Evolutionary conservation across 2,329 filamentous ascomycete species (phyloP), one percentile per base, ranked within the genome.

Genomic region (Lasiodiplodia citricola): DNA sequence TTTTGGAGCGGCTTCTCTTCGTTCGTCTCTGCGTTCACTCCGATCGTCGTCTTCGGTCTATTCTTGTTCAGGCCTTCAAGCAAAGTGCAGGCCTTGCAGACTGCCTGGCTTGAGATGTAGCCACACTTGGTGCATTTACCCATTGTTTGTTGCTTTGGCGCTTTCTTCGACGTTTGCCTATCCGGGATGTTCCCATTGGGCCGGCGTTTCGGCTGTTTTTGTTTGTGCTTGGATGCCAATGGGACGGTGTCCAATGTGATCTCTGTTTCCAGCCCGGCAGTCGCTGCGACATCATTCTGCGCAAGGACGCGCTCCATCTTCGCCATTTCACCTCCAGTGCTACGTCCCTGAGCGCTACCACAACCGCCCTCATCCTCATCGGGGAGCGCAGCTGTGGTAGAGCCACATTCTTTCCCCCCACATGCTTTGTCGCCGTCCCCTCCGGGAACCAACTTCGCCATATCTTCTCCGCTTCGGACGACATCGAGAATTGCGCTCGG

Each of bases 401-500:
- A 77, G n/a, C 73, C 70, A 64, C 78, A 77, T 38, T 73, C 73
- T 18, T 75, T 74, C 31, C 68, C 55, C 52, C 77, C 72, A 70
- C 75, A 76, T 11, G 77, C 73, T 13, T 79, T 76, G 75, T 78
- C 71, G 78, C 83, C 74, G 68, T 87, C 85, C 16, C 84, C 73
- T 56, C 75, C 84, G 0, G 92, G 92, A 0, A 96, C 92, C n/a
- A 98, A 83, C 68, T 88, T 89, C 11, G 94, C 95, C 92, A 99
- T 97, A 72, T 98, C 96, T 79, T 98, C 95, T 47, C 96, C 96
- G 76, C 94, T 97, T 69, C 92, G 87, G 35, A 99, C 95, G 66
- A 99, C 93, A 77, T 99, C 96, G 67, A 99, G 78, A 64, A 99
- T 98, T 3, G 95, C 94, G 75, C 94, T 97, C 1, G 96, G 95